Conservation (phyloP, 208 protist species). For the Porcisia hertigi region DNA sequence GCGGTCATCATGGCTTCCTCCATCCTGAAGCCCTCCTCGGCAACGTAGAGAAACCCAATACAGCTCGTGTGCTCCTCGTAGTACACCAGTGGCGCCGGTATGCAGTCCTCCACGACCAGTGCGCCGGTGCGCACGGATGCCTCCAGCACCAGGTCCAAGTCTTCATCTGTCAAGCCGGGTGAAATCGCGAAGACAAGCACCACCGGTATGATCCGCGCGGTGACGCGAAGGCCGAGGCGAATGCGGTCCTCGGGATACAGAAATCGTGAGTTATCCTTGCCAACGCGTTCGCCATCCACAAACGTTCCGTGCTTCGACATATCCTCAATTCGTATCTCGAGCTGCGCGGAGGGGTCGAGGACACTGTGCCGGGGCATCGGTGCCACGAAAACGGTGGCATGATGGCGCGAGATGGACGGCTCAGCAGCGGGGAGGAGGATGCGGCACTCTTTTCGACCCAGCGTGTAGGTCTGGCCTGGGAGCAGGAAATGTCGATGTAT, state of each 20-base stretch:
- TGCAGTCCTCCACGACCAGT: slow-evolving; percentile 46
- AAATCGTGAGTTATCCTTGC: slow-evolving; percentile 49
- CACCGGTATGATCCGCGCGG: slow-evolving; percentile 54
- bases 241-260: slow-evolving; percentile 66
- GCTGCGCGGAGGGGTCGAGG: slow-evolving; percentile 35
- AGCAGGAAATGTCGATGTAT: slow-evolving; percentile 68
- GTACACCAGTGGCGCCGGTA: slow-evolving; percentile 41
- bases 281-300: slow-evolving; percentile 66
- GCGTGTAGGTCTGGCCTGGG: slow-evolving; percentile 57
- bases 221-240: slow-evolving; percentile 62
- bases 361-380: slow-evolving; percentile 34
- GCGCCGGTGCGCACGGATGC: slow-evolving; percentile 47
- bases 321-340: slow-evolving; percentile 48
- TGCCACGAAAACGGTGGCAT: slow-evolving; percentile 53
- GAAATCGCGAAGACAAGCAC: slow-evolving; percentile 52
- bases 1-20: slow-evolving; percentile 59
- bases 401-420: slow-evolving; percentile 77
- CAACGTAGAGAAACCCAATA: slow-evolving; percentile 67
- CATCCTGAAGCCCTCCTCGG: slow-evolving; percentile 51
- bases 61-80: slow-evolving; percentile 58
- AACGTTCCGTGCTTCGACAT: slow-evolving; percentile 78
- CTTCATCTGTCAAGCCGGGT: slow-evolving; percentile 26
- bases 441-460: slow-evolving; percentile 73
- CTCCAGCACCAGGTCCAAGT: slow-evolving; percentile 35
- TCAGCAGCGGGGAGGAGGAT: slow-evolving; percentile 58